phyloP scores from a whole-genome alignment of 768 basidiomycete species.

The Gloeophyllum trabeum region DNA sequence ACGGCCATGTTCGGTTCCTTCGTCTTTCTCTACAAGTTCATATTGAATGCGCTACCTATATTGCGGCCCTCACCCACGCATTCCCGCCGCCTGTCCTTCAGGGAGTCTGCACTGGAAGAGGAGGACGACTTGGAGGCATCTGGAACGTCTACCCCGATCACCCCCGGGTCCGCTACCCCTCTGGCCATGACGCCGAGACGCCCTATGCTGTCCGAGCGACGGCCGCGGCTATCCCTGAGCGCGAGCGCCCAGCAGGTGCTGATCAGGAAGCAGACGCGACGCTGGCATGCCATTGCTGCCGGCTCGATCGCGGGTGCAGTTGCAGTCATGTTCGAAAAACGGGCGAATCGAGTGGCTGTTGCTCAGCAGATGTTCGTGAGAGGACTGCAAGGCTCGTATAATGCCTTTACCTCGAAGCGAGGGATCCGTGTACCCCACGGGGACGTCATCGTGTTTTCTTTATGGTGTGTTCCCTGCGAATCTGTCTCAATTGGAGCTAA shows the following conservation, averaged over 20 bases:
- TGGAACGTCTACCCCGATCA: not conserved
- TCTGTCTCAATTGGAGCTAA: not conserved
- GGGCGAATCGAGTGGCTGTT: conserved; percentile 48
- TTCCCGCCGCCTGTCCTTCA: conserved; percentile 16
- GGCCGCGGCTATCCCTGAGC: conserved; percentile 46
- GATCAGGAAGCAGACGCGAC: conserved; percentile 51
- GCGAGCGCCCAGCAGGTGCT: conserved; percentile 53
- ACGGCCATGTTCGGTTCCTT: conserved; percentile 43
- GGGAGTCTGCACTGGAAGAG: conserved; percentile 7
- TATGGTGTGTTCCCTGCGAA: conserved; percentile 38
- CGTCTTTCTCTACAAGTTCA: conserved; percentile 65
- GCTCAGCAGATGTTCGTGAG: conserved; percentile 87
- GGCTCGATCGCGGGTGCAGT: conserved; percentile 65
- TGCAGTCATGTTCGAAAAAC: conserved; percentile 71
- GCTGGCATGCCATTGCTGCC: conserved; percentile 76
- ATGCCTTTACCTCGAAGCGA: conserved; percentile 56
- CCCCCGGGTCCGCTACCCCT: not conserved
- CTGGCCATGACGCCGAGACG: conserved; percentile 5
- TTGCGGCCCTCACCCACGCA: conserved; percentile 29
- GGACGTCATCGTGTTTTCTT: conserved; percentile 67
- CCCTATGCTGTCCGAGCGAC: conserved; percentile 19
- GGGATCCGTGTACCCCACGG: conserved; percentile 73
- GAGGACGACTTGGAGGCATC: conserved; percentile 12
- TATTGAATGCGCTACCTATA: conserved; percentile 70
- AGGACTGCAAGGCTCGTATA: conserved; percentile 85